Evolutionary conservation across 2,329 filamentous ascomycete species (phyloP).

Genomic region (Phialophora macrospora): DNA sequence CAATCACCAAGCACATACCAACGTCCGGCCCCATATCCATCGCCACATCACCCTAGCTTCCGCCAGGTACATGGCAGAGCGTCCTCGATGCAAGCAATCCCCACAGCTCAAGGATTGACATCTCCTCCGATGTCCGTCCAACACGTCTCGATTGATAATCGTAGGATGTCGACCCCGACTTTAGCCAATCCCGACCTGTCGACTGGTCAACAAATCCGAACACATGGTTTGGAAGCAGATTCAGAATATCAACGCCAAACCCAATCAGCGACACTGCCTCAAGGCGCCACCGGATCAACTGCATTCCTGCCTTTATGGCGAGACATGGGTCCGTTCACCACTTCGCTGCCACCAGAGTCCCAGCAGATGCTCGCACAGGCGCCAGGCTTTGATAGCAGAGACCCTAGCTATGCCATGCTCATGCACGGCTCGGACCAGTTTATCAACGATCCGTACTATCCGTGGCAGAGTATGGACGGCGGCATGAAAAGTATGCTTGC

Average conservation of each 20-base stretch:
- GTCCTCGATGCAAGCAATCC: conserved; percentile 32
- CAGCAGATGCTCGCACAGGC: conserved; percentile 57
- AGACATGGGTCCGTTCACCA: conserved; percentile 53
- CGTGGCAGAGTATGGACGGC: conserved; percentile 50
- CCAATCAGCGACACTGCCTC: conserved; percentile 41
- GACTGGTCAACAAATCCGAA: conserved; percentile 26
- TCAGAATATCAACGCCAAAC: conserved; percentile 35
- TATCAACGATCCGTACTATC: conserved; percentile 51
- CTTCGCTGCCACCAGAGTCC: conserved; percentile 57
- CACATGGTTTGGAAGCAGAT: conserved; percentile 26
- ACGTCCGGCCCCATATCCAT: conserved; percentile 52
- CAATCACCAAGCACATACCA: conserved; percentile 40
- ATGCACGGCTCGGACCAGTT: conserved; percentile 52
- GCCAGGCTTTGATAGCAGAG: conserved; percentile 51
- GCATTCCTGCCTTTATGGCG: conserved; percentile 34
- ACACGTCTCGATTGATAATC: conserved; percentile 37
- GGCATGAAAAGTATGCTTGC: conserved; percentile 39
- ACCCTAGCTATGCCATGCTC: conserved; percentile 53
- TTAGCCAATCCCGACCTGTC: conserved; percentile 30
- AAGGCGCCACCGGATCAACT: neutral
- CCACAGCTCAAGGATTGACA: conserved; percentile 16
- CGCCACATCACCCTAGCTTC: conserved; percentile 41
- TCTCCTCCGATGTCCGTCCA: conserved; percentile 47
- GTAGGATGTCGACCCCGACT: conserved; percentile 53
- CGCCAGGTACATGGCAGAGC: conserved; percentile 33